phyloP scores from a whole-genome alignment of 257 asterid species.

The Striga asiatica region DNA sequence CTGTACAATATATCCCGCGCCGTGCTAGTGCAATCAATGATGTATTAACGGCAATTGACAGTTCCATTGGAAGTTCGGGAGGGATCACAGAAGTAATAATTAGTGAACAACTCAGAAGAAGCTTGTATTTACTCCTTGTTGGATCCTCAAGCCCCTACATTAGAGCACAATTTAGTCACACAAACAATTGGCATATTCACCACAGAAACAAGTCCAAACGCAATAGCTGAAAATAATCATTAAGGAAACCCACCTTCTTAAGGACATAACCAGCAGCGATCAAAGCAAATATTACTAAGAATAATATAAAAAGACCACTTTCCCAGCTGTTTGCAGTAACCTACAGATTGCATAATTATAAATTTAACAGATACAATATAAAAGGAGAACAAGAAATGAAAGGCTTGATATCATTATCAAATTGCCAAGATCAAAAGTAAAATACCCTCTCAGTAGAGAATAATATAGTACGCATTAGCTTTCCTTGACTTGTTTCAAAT shows the following conservation, averaged over 20 bases:
- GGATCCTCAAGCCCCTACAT: slow-evolving; percentile 98
- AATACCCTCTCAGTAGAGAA: slow-evolving; percentile 97
- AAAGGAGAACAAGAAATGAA: neutral
- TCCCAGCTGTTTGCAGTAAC: slow-evolving; percentile 99
- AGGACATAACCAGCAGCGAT: slow-evolving; percentile 98
- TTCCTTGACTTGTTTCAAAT: slow-evolving; percentile 98
- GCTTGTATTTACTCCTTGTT: slow-evolving; percentile 95
- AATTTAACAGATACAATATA: slow-evolving; percentile 2
- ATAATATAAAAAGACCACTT: slow-evolving; percentile 85
- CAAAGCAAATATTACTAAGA: slow-evolving; percentile 85
- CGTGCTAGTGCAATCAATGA: slow-evolving; percentile 94
- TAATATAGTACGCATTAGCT: slow-evolving; percentile 94
- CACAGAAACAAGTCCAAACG: neutral
- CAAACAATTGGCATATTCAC: slow-evolving; percentile 4
- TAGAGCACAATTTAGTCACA: slow-evolving; percentile 17
- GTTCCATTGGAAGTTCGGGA: slow-evolving; percentile 98
- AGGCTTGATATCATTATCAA: slow-evolving; percentile 9
- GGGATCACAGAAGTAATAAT: slow-evolving; percentile 97
- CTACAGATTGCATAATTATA: slow-evolving; percentile 31
- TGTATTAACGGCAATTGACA: slow-evolving; percentile 96
- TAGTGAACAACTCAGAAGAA: slow-evolving; percentile 85
- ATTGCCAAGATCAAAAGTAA: slow-evolving; percentile 12
- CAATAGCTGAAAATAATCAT: slow-evolving; percentile 2
- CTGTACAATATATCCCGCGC: slow-evolving; percentile 92
- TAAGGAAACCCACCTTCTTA: slow-evolving; percentile 46